Evolutionary conservation across 2,329 filamentous ascomycete species (phyloP).

Genomic region (Fusarium liriodendri): DNA sequence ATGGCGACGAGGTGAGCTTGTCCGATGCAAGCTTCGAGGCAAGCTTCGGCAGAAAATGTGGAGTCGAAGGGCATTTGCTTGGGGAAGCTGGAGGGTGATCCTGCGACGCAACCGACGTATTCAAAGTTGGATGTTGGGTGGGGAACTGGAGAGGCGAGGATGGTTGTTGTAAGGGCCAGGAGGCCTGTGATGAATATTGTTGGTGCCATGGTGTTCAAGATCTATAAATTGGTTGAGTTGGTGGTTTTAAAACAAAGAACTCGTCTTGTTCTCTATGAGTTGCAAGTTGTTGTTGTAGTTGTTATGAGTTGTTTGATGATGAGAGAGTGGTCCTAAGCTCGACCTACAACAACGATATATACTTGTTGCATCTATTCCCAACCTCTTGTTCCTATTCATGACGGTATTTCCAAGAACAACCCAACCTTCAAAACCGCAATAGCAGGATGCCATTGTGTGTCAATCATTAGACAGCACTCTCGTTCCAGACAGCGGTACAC

Average conservation of each 20-base stretch:
- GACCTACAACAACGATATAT: neutral
- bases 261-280: neutral
- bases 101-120: constrained; percentile 46
- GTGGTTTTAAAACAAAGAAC: too few relatives aligned
- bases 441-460: neutral
- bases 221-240: too few relatives aligned
- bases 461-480: neutral
- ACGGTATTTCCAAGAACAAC: neutral
- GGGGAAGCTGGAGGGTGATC: constrained; percentile 31
- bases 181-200: constrained; percentile 31
- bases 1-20: constrained; percentile 39
- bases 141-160: constrained; percentile 30
- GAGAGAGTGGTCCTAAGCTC: neutral
- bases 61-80: constrained; percentile 16
- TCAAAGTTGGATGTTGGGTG: constrained; percentile 26
- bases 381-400: neutral
- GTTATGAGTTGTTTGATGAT: neutral
- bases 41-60: constrained; percentile 25
- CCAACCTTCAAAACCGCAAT: neutral
- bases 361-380: neutral
- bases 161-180: constrained; percentile 32
- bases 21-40: constrained; percentile 16
- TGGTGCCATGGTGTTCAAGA: constrained; percentile 8
- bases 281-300: neutral
- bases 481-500: constrained; percentile 26